Evolutionary conservation across 305 asterid species (phyloP).

Genomic region (Ilex paraguariensis): DNA sequence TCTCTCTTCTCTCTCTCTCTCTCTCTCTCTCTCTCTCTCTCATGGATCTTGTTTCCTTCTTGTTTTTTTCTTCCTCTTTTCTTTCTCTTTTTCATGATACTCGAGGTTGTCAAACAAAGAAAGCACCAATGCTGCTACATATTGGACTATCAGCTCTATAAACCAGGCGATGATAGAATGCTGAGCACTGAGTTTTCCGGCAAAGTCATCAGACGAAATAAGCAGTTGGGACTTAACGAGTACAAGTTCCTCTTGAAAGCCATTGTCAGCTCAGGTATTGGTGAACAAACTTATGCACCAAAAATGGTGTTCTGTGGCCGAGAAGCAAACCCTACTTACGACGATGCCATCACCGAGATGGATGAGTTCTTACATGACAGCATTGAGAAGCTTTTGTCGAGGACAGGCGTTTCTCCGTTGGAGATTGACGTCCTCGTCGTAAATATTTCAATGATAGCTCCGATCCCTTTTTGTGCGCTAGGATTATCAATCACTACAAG

Average conservation of each 20-base stretch:
- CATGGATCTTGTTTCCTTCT: constrained; percentile 34
- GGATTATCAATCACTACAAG: constrained; percentile 55
- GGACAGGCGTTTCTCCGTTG: constrained; percentile 34
- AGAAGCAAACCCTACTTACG: constrained; percentile 38
- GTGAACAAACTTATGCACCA: constrained; percentile 88
- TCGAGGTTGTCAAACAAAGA: constrained; percentile 21
- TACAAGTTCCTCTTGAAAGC: constrained; percentile 69
- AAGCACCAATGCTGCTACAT: constrained; percentile 53
- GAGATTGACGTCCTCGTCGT: constrained; percentile 71
- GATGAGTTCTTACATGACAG: constrained; percentile 57
- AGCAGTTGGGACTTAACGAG: constrained; percentile 57
- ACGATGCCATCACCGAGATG: constrained; percentile 49
- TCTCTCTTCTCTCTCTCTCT: neutral
- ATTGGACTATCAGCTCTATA: constrained; percentile 70
- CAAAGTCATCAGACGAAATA: constrained; percentile 51
- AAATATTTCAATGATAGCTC: constrained; percentile 63
- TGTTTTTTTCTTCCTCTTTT: constrained; percentile 34
- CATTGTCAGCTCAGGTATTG: constrained; percentile 78
- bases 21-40: neutral
- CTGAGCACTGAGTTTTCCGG: constrained; percentile 58
- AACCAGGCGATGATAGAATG: constrained; percentile 50
- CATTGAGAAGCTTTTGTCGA: constrained; percentile 34
- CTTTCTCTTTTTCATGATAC: constrained; percentile 28
- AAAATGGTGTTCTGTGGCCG: constrained; percentile 53
- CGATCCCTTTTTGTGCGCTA: constrained; percentile 39